Evolutionary conservation across 495 filamentous ascomycete species (phyloP).

Genomic region (Penicillium cinerascens): DNA sequence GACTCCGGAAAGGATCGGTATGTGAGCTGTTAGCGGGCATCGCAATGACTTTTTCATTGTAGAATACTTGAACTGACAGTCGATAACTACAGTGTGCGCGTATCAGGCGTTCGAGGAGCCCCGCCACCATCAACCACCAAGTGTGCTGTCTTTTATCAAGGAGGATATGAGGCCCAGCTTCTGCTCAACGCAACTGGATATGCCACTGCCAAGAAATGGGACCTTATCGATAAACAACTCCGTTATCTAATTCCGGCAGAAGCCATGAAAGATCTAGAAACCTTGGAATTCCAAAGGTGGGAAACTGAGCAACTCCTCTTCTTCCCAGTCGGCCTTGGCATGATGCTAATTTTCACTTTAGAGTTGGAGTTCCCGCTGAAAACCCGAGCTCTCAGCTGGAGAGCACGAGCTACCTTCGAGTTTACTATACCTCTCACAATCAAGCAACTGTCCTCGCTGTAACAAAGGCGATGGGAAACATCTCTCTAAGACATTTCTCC

Average conservation of each 20-base stretch:
- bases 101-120: slow-evolving; percentile 20
- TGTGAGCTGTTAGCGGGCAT: too few relatives aligned
- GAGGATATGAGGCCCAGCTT: slow-evolving; percentile 44
- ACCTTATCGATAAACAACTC: slow-evolving; percentile 39
- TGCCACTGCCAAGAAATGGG: slow-evolving; percentile 38
- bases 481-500: slow-evolving; percentile 33
- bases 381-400: slow-evolving; percentile 21
- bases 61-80: too few relatives aligned
- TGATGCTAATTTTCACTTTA: background rate
- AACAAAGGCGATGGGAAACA: slow-evolving; percentile 16
- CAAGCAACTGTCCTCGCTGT: slow-evolving; percentile 12
- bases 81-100: too few relatives aligned
- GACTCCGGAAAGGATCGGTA: slow-evolving; percentile 12
- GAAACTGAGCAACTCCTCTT: background rate
- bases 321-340: background rate
- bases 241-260: slow-evolving; percentile 17
- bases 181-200: slow-evolving; percentile 41
- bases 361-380: slow-evolving; percentile 22
- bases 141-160: slow-evolving; percentile 46
- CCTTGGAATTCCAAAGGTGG: slow-evolving; percentile 25
- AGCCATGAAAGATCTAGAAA: slow-evolving; percentile 14
- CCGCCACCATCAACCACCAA: slow-evolving; percentile 55
- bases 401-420: slow-evolving; percentile 32
- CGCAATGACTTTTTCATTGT: too few relatives aligned
- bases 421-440: slow-evolving; percentile 21